Evolutionary conservation across 495 filamentous ascomycete species (phyloP), one percentile per base, ranked within the genome.

Genomic region (Aspergillus ostianus): DNA sequence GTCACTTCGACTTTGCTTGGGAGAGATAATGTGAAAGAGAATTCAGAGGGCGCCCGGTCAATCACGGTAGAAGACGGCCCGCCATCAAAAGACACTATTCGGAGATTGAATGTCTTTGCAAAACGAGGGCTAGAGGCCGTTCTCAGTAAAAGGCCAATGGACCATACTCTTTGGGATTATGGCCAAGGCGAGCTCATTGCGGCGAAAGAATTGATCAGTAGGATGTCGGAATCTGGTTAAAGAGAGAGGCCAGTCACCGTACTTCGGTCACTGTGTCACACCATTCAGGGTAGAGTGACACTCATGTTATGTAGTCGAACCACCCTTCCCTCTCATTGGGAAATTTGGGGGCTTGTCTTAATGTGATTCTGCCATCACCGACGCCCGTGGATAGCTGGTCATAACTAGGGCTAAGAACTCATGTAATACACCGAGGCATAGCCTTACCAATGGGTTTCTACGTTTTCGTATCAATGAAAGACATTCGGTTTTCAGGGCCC

Each of bases 111-210:
- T 65, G 77, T 86, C 62, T 72, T 86, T 61, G 90, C 91, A 36
- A 91, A 86, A 1, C 76, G 80, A 56, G 90, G 87, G 69, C 83
- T 98, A 20, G 82, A 83, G 5, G 86, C 92, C 66, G 90, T 96
- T 61, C 83, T 95, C 53, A 77, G 87, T 51, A 79, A 82, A 50
- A 80, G 79, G 52, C 77, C 78, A 9, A 75, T 80, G 44, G 78
- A 70, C 80, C 45, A 70, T 51, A 86, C 89, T 58, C 79, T 77
- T 60, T 87, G 85, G 69, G 89, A 88, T 36, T 92, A 89, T 70
- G 85, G 86, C 51, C 77, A 84, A 64, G 83, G 83, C 10, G 92
- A 97, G 70, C 68, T 97, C 30, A 84, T 86, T 69, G 91, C 91
- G 10, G 91, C 91, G 53, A 84, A 84, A 67, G 86, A 86, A 61